Conservation (phyloP, 306 rosid species). For the Cucurbita ficifolia region DNA sequence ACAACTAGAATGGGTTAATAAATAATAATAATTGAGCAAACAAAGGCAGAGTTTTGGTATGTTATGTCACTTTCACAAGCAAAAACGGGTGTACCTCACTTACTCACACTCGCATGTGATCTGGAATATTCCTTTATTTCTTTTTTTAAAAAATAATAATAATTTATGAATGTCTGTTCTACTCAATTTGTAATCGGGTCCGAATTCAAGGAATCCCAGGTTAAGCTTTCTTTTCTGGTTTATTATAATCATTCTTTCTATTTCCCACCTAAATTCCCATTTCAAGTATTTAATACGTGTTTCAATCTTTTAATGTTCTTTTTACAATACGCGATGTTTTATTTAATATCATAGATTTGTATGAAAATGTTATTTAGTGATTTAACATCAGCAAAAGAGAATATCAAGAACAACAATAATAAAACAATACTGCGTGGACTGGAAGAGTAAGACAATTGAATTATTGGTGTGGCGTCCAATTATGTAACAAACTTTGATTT, state of each 20-base stretch:
- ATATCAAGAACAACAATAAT: not conserved
- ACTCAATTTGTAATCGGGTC: not conserved
- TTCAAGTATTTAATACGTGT: too few relatives aligned
- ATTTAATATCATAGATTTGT: too few relatives aligned
- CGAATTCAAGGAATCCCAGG: not conserved
- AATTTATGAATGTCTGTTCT: not conserved
- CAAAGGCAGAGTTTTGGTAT: not conserved
- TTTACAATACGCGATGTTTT: too few relatives aligned
- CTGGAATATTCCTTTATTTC: not conserved
- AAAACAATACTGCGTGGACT: not conserved
- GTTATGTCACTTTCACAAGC: not conserved
- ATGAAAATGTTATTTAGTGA: too few relatives aligned
- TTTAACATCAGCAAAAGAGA: not conserved
- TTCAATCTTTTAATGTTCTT: too few relatives aligned
- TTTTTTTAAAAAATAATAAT: not conserved
- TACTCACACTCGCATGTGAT: not conserved
- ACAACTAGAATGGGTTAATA: not conserved
- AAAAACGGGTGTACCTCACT: not conserved
- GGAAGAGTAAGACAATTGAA: not conserved
- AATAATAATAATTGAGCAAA: not conserved
- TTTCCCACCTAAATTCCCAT: not conserved
- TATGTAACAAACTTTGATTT: not conserved
- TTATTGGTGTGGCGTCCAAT: not conserved
- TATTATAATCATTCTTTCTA: not conserved
- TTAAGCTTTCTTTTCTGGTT: not conserved